Evolutionary conservation across 176 grass and related monocot genomes (phyloP).

Genomic region (Carex cristatella): DNA sequence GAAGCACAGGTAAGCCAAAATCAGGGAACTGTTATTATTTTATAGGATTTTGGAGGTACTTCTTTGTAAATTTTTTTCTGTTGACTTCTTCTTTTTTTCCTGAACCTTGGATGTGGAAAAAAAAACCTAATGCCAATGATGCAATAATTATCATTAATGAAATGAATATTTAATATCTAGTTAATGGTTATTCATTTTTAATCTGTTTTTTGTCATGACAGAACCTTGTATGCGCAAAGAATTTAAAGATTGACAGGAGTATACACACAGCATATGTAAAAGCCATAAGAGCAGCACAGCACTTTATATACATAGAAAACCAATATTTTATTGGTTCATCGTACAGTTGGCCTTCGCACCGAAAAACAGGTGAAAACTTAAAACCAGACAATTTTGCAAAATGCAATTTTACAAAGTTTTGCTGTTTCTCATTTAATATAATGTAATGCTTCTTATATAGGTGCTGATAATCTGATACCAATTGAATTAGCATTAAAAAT

Average conservation of each 20-base stretch:
- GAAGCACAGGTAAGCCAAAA: conserved; percentile 36
- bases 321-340: conserved; percentile 66
- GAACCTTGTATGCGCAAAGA: conserved; percentile 63
- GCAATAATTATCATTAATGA: not conserved
- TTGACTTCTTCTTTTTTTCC: not conserved
- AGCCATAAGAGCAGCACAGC: conserved; percentile 54
- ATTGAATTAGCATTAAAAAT: conserved; percentile 55
- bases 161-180: not conserved
- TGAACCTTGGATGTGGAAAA: not conserved
- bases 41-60: not conserved
- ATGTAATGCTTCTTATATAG: conserved; percentile 15
- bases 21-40: not conserved
- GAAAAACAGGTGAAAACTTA: conserved; percentile 39
- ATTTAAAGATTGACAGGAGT: conserved; percentile 60
- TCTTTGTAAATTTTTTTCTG: not conserved
- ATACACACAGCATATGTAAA: conserved; percentile 65
- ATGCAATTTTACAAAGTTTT: not conserved
- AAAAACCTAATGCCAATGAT: not conserved
- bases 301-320: conserved; percentile 68
- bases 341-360: conserved; percentile 48
- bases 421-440: not conserved
- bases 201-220: not conserved
- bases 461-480: conserved; percentile 60
- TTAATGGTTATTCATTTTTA: not conserved
- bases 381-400: not conserved